phyloP scores from a whole-genome alignment of 257 asterid species.

The Anisodus acutangulus region DNA sequence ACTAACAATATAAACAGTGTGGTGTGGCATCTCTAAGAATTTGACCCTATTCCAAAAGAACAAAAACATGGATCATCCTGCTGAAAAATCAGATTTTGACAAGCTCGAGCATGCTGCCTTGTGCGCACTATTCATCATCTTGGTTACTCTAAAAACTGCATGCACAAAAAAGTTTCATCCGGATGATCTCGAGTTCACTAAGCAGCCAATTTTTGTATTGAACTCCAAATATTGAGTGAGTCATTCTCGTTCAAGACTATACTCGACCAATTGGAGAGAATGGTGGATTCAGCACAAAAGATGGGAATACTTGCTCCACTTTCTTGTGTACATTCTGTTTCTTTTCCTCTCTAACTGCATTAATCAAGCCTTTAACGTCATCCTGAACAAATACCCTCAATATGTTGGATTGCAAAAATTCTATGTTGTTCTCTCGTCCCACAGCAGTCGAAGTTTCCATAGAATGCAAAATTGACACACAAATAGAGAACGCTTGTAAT shows the following conservation, averaged over 20 bases:
- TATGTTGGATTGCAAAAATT: constrained; percentile 57
- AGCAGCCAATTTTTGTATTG: background rate
- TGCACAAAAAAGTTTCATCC: background rate
- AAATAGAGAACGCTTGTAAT: constrained; percentile 86
- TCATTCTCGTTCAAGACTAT: constrained; percentile 39
- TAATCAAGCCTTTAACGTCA: constrained; percentile 56
- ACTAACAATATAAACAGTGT: constrained; percentile 46
- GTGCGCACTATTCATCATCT: background rate
- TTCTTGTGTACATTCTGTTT: constrained; percentile 47
- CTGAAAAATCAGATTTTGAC: constrained; percentile 6
- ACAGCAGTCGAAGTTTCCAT: constrained; percentile 55
- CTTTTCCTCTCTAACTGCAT: constrained; percentile 59
- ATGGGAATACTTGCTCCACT: constrained; percentile 58
- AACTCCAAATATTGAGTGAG: background rate
- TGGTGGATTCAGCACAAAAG: constrained; percentile 76
- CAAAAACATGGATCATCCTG: background rate
- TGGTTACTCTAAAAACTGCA: background rate
- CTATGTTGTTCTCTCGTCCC: constrained; percentile 52
- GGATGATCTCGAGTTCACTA: constrained; percentile 4
- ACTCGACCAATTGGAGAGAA: constrained; percentile 90
- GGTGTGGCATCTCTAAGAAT: constrained; percentile 25
- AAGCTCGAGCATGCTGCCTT: constrained; percentile 2
- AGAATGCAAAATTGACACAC: constrained; percentile 72
- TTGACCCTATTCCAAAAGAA: constrained; percentile 18
- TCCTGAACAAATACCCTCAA: constrained; percentile 61